These are phyloP conservation scores for Globisporangium uncinulatum DNA, from an alignment of 352 stramenopile species.

Conservation along the genomic window DNA sequence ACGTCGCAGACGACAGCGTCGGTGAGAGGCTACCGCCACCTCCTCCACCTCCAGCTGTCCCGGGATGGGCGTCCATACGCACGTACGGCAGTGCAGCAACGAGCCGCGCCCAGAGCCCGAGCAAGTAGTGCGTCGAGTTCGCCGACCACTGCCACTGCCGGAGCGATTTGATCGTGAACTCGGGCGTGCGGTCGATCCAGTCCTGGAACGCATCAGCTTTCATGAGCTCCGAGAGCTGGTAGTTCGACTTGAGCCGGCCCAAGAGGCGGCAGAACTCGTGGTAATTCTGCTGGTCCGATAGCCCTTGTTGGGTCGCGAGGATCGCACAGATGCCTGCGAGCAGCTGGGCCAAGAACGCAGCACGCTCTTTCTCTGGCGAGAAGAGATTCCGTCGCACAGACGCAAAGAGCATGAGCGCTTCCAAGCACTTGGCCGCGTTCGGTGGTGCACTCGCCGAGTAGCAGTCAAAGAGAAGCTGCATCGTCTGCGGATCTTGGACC, in stretches of 20 bases:
- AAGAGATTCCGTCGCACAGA: slow-evolving; percentile 97
- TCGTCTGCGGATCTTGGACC: slow-evolving; percentile 92
- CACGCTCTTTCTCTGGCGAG: slow-evolving; percentile 93
- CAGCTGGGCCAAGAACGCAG: slow-evolving; percentile 90
- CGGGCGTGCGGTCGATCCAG: slow-evolving; percentile 94
- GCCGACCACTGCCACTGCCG: slow-evolving; percentile 94
- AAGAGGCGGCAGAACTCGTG: slow-evolving; percentile 98
- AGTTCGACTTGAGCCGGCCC: slow-evolving; percentile 97
- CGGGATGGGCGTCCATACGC: slow-evolving; percentile 54
- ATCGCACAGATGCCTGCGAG: slow-evolving; percentile 94
- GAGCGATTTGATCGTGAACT: slow-evolving; percentile 97
- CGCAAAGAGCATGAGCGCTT: slow-evolving; percentile 94
- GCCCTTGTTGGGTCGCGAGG: slow-evolving; percentile 92
- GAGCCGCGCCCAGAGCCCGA: slow-evolving; percentile 94
- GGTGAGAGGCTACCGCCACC: no score
- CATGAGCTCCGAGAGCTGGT: slow-evolving; percentile 97
- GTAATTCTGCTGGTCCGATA: slow-evolving; percentile 98
- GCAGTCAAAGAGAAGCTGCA: slow-evolving; percentile 96
- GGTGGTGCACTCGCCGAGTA: slow-evolving; percentile 92
- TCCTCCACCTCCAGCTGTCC: no score
- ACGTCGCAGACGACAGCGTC: slow-evolving; percentile 49
- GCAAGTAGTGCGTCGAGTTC: slow-evolving; percentile 96
- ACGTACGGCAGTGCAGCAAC: slow-evolving; percentile 97
- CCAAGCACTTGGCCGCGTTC: slow-evolving; percentile 93
- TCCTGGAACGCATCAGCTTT: slow-evolving; percentile 96